Conservation (phyloP, 2,329 filamentous ascomycete species). For the Escovopsis sp. region DNA sequence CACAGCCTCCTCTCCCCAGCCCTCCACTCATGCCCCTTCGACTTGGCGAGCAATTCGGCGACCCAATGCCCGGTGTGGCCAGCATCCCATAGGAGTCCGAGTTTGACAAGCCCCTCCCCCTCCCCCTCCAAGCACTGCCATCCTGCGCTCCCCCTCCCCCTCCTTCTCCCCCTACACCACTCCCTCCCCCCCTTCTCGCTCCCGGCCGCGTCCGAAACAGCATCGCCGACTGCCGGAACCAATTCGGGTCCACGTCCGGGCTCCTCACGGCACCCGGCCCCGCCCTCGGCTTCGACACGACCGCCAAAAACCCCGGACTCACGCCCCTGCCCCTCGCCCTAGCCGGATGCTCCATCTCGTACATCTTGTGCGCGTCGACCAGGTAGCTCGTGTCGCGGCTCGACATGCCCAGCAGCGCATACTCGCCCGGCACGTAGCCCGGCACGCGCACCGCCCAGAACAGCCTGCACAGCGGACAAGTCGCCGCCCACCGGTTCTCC, state of each 20-base stretch:
- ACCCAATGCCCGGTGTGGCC: constrained; percentile 9
- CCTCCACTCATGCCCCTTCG: not conserved
- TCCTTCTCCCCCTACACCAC: constrained; percentile 8
- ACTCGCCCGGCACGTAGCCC: constrained; percentile 15
- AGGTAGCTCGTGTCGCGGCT: constrained; percentile 20
- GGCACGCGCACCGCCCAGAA: constrained; percentile 19
- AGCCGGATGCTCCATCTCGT: constrained; percentile 16
- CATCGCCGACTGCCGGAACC: constrained; percentile 20
- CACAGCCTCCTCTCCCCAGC: no score
- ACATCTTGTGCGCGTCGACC: constrained; percentile 16
- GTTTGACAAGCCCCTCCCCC: not conserved
- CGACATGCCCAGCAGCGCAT: constrained; percentile 19
- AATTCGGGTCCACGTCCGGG: constrained; percentile 17
- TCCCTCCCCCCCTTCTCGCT: constrained; percentile 9
- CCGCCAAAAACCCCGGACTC: constrained; percentile 17
- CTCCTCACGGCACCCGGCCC: constrained; percentile 13
- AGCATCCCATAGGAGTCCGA: constrained; percentile 6
- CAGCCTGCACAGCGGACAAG: constrained; percentile 20
- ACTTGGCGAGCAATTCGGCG: not conserved
- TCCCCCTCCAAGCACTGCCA: constrained; percentile 10
- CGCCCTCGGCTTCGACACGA: constrained; percentile 19
- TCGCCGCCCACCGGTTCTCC: constrained; percentile 17
- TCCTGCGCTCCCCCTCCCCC: constrained; percentile 7
- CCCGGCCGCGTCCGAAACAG: constrained; percentile 17
- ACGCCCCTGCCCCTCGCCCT: constrained; percentile 14